Percentiles rank a stretch among this genome's conserved stretches.
phyloP scores from a whole-genome alignment of 495 filamentous ascomycete genomes.

The Xylaria longipes region DNA sequence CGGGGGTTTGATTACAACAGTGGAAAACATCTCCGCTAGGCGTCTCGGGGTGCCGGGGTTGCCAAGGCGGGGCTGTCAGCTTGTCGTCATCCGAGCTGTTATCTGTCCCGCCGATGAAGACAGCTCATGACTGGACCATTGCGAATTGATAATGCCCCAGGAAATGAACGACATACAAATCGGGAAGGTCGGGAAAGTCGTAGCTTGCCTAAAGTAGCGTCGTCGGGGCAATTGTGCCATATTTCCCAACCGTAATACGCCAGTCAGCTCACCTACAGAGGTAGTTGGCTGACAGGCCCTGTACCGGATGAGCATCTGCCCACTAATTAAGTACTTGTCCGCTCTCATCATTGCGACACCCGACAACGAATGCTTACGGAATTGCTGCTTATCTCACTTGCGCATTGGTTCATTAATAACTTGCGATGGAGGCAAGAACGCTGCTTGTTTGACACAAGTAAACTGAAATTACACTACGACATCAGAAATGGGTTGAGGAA shows the following conservation, averaged over 20 bases:
- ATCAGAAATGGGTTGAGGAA: no score
- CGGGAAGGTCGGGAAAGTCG: conserved; percentile 22
- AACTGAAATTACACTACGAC: neutral
- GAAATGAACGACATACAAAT: neutral
- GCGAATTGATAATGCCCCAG: neutral
- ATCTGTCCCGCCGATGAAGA: conserved; percentile 8
- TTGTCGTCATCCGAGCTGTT: conserved; percentile 19
- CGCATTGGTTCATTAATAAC: neutral
- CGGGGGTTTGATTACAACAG: neutral
- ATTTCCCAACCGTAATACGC: neutral
- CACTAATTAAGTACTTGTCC: neutral
- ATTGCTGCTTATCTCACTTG: neutral
- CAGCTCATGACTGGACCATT: neutral
- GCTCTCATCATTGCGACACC: neutral
- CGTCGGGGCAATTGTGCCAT: neutral
- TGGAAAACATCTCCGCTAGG: neutral
- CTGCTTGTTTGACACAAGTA: neutral
- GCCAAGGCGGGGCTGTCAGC: conserved; percentile 9
- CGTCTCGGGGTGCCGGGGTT: conserved; percentile 7
- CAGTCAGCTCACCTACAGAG: conserved; percentile 5
- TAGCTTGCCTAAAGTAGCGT: neutral
- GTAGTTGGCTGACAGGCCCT: conserved; percentile 5
- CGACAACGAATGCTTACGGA: neutral
- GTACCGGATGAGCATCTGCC: neutral
- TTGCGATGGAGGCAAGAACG: neutral